These are phyloP conservation scores for Aleurites moluccanus DNA, from an alignment of 441 rosid species.

Conservation along the genomic window DNA sequence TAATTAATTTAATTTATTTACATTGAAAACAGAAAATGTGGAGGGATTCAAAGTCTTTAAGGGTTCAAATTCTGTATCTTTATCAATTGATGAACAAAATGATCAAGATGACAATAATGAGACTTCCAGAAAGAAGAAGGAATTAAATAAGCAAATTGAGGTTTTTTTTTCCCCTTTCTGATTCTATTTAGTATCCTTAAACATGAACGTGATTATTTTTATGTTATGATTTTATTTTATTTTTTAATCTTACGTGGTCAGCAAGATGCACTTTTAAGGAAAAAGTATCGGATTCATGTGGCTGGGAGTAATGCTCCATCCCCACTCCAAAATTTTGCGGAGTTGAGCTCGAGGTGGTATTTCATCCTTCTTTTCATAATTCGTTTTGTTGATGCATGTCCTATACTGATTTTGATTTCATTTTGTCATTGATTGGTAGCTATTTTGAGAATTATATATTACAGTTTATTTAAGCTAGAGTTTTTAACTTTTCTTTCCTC, in stretches of 20 bases:
- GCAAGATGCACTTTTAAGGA: conserved; percentile 69
- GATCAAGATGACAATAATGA: conserved; percentile 31
- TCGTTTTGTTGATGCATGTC: background rate
- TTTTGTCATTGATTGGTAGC: background rate
- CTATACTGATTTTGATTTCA: background rate
- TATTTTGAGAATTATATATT: background rate
- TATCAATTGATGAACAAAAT: conserved; percentile 24
- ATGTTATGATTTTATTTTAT: conserved; percentile 8
- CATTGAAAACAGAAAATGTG: conserved; percentile 41
- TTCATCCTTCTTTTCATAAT: conserved; percentile 3
- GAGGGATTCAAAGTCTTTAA: conserved; percentile 82
- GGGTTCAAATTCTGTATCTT: conserved; percentile 41
- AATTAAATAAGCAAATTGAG: conserved; percentile 61
- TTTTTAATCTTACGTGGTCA: conserved; percentile 26
- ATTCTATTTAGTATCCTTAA: conserved; percentile 1
- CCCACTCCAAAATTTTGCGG: conserved; percentile 66
- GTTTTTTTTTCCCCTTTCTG: conserved; percentile 33
- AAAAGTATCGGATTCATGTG: conserved; percentile 72
- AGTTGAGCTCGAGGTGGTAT: conserved; percentile 62
- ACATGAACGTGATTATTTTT: background rate
- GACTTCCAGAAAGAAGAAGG: conserved; percentile 44
- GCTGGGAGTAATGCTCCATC: conserved; percentile 72
- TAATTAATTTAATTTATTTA: conserved; percentile 11
- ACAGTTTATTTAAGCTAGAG: background rate
- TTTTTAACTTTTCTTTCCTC: background rate